A percentile compares a stretch with the other conserved stretches of the same genome.
Evolutionary conservation across 2,329 filamentous ascomycete genomes (phyloP).

Genomic region (Pyricularia pennisetigena): DNA sequence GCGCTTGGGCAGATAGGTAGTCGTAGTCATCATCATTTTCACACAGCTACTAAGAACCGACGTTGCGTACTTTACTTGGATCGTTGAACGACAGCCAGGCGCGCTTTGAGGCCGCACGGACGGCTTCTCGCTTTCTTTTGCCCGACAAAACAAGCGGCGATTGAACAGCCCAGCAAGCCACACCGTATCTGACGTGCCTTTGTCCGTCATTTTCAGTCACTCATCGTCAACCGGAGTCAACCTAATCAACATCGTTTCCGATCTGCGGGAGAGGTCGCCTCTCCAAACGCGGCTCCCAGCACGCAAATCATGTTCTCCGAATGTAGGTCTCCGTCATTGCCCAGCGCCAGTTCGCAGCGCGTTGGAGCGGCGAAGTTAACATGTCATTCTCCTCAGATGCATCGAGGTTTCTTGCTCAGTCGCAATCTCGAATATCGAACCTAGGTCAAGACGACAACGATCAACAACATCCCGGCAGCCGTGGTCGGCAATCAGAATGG

Average conservation of each 20-base stretch:
- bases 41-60: neutral
- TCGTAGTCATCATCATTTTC: neutral
- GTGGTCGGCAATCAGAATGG: constrained; percentile 23
- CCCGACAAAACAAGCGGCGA: neutral
- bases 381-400: constrained; percentile 54
- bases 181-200: neutral
- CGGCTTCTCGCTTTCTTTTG: neutral
- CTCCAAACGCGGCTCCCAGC: neutral
- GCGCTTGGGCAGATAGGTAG: neutral
- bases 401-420: constrained; percentile 92
- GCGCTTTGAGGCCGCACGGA: neutral
- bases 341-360: neutral
- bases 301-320: constrained; percentile 65
- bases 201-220: neutral
- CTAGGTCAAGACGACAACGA: constrained; percentile 50
- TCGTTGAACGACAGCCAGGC: neutral
- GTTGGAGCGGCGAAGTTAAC: neutral
- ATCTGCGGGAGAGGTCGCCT: neutral
- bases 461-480: constrained; percentile 16
- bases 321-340: constrained; percentile 50
- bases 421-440: constrained; percentile 76
- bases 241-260: neutral
- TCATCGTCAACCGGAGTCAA: neutral
- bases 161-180: neutral
- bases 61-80: neutral